phyloP scores from a whole-genome alignment of 2,329 filamentous ascomycete genomes.

The Fusarium annulatum region DNA sequence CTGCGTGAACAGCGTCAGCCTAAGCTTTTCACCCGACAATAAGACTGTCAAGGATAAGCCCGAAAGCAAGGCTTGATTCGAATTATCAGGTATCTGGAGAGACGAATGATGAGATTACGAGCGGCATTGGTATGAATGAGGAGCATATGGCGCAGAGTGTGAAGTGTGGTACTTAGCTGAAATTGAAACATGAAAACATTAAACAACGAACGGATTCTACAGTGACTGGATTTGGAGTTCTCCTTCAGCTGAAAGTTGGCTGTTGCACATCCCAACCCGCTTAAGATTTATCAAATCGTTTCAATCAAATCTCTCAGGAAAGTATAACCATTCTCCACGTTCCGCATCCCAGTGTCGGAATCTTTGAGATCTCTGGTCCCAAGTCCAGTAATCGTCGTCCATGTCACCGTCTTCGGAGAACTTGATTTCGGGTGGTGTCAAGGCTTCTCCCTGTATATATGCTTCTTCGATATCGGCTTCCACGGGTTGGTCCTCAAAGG shows the following conservation, averaged over 20 bases:
- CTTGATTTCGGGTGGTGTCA: conserved; percentile 37
- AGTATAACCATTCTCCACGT: conserved; percentile 36
- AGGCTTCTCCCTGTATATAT: conserved; percentile 29
- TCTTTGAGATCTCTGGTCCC: conserved; percentile 25
- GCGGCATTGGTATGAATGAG: background rate
- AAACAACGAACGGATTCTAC: background rate
- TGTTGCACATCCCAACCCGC: background rate
- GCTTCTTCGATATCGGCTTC: conserved; percentile 19
- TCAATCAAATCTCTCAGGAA: conserved; percentile 43
- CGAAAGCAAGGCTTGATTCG: conserved; percentile 52
- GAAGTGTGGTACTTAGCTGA: background rate
- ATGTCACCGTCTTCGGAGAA: conserved; percentile 30
- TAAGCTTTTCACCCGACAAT: conserved; percentile 81
- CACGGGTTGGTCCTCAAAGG: background rate
- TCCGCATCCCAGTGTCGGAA: conserved; percentile 43
- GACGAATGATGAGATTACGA: background rate
- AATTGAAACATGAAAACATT: background rate
- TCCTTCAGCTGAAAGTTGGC: background rate
- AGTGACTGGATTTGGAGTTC: background rate
- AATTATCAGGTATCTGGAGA: background rate
- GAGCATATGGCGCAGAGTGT: background rate
- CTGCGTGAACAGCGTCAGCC: conserved; percentile 93
- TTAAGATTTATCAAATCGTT: background rate
- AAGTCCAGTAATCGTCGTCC: conserved; percentile 40
- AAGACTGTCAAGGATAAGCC: conserved; percentile 53